These are phyloP conservation scores for Beauveria rudraprayagi DNA, from an alignment of 2,329 filamentous ascomycete species.

Conservation along the genomic window DNA sequence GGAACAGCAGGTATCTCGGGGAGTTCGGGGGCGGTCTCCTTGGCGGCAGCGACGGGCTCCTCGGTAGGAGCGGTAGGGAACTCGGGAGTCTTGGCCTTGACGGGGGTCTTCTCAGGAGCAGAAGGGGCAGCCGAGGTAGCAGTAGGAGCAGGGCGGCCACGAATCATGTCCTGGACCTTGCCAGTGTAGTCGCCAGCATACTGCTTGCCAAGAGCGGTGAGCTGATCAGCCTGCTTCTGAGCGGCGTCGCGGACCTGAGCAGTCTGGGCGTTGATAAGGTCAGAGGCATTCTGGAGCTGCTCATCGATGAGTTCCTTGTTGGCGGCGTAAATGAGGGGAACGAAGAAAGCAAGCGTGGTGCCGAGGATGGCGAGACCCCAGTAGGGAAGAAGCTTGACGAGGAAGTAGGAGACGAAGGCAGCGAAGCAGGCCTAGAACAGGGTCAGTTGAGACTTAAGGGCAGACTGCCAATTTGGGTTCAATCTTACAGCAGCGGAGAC, in stretches of 20 bases:
- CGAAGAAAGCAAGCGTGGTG: constrained; percentile 52
- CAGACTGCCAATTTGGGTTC: not conserved
- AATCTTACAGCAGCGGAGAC: constrained; percentile 50
- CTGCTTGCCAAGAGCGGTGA: constrained; percentile 56
- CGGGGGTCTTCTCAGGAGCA: constrained; percentile 17
- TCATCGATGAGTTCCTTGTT: constrained; percentile 64
- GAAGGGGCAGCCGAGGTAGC: constrained; percentile 26
- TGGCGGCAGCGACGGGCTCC: constrained; percentile 22
- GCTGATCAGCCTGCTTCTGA: constrained; percentile 55
- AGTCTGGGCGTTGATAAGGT: constrained; percentile 55
- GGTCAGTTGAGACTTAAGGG: constrained; percentile 14
- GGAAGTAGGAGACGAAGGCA: constrained; percentile 58
- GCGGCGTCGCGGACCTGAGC: constrained; percentile 53
- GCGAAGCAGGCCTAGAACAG: constrained; percentile 44
- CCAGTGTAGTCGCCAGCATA: constrained; percentile 60
- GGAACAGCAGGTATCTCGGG: constrained; percentile 20
- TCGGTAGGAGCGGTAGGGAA: constrained; percentile 31
- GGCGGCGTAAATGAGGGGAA: constrained; percentile 54
- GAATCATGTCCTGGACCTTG: constrained; percentile 59
- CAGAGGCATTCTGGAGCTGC: constrained; percentile 49
- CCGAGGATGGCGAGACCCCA: constrained; percentile 58
- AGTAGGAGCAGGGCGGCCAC: constrained; percentile 37
- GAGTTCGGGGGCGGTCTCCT: constrained; percentile 15
- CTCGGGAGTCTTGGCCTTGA: constrained; percentile 21
- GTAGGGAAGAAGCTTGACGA: constrained; percentile 62